Conservation (phyloP, 2,329 filamentous ascomycete species). For the Cephalotrichum gorgonifer region DNA sequence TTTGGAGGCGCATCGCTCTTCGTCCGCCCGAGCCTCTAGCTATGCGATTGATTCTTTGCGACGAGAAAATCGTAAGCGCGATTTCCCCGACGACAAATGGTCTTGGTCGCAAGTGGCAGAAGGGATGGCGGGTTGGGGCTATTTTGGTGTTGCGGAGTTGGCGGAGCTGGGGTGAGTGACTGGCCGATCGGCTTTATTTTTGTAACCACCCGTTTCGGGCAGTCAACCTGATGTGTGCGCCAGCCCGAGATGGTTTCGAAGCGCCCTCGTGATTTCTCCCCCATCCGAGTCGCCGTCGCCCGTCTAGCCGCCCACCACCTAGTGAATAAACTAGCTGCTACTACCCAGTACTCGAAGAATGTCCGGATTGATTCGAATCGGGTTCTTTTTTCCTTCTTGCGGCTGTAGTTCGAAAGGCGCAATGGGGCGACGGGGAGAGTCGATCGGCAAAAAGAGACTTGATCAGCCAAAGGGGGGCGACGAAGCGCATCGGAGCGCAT, state of each 20-base stretch:
- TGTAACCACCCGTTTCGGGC: constrained; percentile 4
- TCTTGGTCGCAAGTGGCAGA: neutral
- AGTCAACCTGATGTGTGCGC: neutral
- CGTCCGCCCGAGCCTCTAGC: neutral
- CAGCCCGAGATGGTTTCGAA: constrained; percentile 1
- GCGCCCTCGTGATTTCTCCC: neutral
- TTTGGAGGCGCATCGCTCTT: neutral
- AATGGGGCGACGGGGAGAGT: neutral
- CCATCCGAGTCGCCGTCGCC: too few relatives aligned
- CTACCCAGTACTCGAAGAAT: too few relatives aligned
- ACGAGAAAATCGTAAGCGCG: neutral
- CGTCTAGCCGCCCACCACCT: too few relatives aligned
- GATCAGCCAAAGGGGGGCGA: neutral
- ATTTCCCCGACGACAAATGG: neutral
- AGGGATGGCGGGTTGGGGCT: neutral
- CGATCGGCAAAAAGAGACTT: neutral
- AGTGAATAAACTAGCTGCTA: too few relatives aligned
- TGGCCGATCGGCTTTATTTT: constrained; percentile 3
- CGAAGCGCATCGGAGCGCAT: neutral
- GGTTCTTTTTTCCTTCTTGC: neutral
- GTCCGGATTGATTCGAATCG: too few relatives aligned
- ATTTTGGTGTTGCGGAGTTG: neutral
- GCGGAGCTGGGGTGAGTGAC: neutral
- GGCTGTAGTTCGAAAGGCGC: neutral
- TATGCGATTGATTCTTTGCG: neutral